Evolutionary conservation across 257 asterid genomes (phyloP), one percentile per base, ranked within the genome.

Genomic region (Jasminum sambac): DNA sequence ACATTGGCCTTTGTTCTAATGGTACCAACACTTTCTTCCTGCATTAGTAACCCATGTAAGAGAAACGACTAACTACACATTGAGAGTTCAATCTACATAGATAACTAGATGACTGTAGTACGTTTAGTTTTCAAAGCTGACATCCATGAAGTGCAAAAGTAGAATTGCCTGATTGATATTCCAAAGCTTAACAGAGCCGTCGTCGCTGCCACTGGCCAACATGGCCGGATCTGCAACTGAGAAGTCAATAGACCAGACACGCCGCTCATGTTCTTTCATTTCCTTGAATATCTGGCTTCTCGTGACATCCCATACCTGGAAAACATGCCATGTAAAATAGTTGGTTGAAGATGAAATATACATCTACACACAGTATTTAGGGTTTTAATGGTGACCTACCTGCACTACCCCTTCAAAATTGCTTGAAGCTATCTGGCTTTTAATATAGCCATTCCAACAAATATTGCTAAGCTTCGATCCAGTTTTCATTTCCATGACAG

Each of bases 101-200:
- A 77, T 76, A 78, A 76, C 83, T 82, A 79, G 87, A 86, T 84
- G 80, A 81, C 84, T 80, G 79, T 85, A 81, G 90, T 88, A 88
- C 94, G 90, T 86, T 89, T 86, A 82, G 91, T 88, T 91, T 91
- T 89, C 90, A 90, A 87, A 90, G 95, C 85, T 84, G 91, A 92
- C 89, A 90, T 86, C 89, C 95, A 84, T 86, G 90, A 90, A 90
- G 95, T 93, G 91, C 96, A 83, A 85, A 90, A 87, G 70, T 84
- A 91, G 77, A 88, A 86, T 91, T 95, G 96, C 99, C 99, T 95
- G 99, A 95, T 95, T 95, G 89, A 89, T 91, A 88, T 91, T 95
- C 99, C 99, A 95, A 77, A 95, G 98, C 87, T 91, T 95, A 71
- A 91, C 91, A 44, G 96, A 89, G 70, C 99, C 96, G 81, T 95